phyloP scores from a whole-genome alignment of 202 grass and related monocot genomes.

The Panicum hallii region DNA sequence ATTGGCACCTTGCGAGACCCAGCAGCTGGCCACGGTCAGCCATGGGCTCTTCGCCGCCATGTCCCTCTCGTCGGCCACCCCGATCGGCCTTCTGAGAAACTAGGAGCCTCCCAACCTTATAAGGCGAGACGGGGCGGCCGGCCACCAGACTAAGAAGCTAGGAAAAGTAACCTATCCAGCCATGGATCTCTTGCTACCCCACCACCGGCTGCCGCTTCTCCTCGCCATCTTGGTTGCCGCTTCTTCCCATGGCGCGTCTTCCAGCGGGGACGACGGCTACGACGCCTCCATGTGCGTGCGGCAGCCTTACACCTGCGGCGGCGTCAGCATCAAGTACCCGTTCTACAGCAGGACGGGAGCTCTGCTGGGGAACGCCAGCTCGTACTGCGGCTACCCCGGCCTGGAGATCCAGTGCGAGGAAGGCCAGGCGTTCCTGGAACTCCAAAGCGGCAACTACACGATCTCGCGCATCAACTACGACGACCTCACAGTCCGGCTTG shows the following conservation, averaged over 20 bases:
- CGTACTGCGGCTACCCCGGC: slow-evolving; percentile 55
- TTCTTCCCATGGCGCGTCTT: not conserved
- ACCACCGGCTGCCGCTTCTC: slow-evolving; percentile 6
- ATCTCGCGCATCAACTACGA: not conserved
- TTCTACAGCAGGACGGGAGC: not conserved
- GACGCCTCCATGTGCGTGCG: not conserved
- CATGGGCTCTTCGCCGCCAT: not conserved
- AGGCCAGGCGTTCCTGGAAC: not conserved
- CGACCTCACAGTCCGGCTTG: not conserved
- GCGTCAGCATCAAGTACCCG: slow-evolving; percentile 37
- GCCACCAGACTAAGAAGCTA: too few species aligned
- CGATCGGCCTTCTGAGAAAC: not conserved
- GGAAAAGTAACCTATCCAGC: not conserved
- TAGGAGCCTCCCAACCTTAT: not conserved
- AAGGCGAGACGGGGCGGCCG: too few species aligned
- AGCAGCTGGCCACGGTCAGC: slow-evolving; percentile 5
- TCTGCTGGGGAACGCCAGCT: not conserved
- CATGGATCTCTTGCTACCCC: not conserved
- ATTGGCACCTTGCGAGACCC: not conserved
- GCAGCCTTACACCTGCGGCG: not conserved
- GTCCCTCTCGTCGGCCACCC: not conserved
- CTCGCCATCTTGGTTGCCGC: not conserved
- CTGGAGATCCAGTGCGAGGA: slow-evolving; percentile 41
- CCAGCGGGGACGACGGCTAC: not conserved
- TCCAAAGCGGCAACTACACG: not conserved